phyloP scores from a whole-genome alignment of 2,329 filamentous ascomycete genomes.

The Ophiostoma sp. region DNA sequence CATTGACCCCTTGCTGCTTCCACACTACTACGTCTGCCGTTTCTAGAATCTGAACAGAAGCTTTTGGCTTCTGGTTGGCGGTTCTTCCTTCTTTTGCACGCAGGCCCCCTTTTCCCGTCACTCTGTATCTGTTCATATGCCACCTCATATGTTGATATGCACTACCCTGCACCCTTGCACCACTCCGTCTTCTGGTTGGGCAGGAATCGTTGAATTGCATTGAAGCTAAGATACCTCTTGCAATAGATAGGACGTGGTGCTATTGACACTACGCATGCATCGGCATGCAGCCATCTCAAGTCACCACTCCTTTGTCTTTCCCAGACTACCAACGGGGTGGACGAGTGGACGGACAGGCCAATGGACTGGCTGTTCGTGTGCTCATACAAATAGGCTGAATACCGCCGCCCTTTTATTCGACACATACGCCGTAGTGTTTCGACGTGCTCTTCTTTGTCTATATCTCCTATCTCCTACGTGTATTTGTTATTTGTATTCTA shows the following conservation, averaged over 20 bases:
- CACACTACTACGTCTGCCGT: slow-evolving; percentile 2
- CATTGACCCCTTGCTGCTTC: neutral
- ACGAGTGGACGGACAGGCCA: too few relatives aligned
- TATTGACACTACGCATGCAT: neutral
- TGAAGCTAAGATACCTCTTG: too few relatives aligned
- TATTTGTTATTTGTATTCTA: too few relatives aligned
- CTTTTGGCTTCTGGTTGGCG: neutral
- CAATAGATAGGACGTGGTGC: neutral
- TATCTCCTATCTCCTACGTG: too few relatives aligned
- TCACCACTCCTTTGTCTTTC: slow-evolving; percentile 6
- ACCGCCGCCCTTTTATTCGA: too few relatives aligned
- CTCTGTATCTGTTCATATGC: neutral
- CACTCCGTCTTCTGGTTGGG: too few relatives aligned
- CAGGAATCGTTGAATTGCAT: too few relatives aligned
- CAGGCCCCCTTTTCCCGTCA: neutral
- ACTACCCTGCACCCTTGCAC: neutral
- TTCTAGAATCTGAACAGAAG: slow-evolving; percentile 11
- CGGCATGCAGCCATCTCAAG: neutral
- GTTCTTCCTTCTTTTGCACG: neutral
- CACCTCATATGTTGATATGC: neutral
- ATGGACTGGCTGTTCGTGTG: too few relatives aligned
- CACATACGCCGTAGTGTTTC: too few relatives aligned
- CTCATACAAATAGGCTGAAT: too few relatives aligned
- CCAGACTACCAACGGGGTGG: neutral
- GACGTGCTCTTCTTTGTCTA: too few relatives aligned